Percentiles rank a stretch among this genome's conserved stretches.
phyloP scores from a whole-genome alignment of 2,329 filamentous ascomycete species.

The Fusarium oxysporum region DNA sequence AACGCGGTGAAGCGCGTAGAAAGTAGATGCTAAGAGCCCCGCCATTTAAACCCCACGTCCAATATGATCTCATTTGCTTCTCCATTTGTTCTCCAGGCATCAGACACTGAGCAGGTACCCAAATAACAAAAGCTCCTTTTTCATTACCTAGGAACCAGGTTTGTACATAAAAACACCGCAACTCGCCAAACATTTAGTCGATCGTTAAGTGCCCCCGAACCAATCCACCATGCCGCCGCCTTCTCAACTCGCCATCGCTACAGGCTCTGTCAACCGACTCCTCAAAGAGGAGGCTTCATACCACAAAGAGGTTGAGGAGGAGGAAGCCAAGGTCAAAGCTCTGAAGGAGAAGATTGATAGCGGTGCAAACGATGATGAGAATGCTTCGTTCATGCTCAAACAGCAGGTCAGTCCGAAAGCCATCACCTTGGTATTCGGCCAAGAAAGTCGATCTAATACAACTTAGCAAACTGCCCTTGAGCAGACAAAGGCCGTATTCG shows the following conservation, averaged over 20 bases:
- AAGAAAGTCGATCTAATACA: conserved; percentile 6
- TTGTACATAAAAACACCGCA: background rate
- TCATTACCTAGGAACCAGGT: background rate
- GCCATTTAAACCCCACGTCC: conserved; percentile 43
- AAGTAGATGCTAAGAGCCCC: conserved; percentile 34
- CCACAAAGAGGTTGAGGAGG: conserved; percentile 83
- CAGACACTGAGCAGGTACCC: conserved; percentile 39
- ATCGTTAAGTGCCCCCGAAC: background rate
- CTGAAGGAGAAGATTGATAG: conserved; percentile 70
- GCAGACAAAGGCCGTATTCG: conserved; percentile 88
- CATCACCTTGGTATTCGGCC: background rate
- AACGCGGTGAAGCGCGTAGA: conserved; percentile 12
- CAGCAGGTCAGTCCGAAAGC: conserved; percentile 76
- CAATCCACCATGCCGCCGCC: conserved; percentile 75
- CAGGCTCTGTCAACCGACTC: conserved; percentile 81
- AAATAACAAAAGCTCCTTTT: background rate
- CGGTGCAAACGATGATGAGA: conserved; percentile 70
- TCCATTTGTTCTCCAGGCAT: conserved; percentile 24
- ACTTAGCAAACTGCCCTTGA: conserved; percentile 80
- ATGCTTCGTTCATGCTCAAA: conserved; percentile 81
- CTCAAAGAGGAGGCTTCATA: conserved; percentile 94
- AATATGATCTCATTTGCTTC: conserved; percentile 47
- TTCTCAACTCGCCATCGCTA: conserved; percentile 81
- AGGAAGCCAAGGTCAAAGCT: conserved; percentile 77
- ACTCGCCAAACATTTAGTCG: background rate